Evolutionary conservation across 2,329 filamentous ascomycete genomes (phyloP).

Genomic region (Apiospora arundinis): DNA sequence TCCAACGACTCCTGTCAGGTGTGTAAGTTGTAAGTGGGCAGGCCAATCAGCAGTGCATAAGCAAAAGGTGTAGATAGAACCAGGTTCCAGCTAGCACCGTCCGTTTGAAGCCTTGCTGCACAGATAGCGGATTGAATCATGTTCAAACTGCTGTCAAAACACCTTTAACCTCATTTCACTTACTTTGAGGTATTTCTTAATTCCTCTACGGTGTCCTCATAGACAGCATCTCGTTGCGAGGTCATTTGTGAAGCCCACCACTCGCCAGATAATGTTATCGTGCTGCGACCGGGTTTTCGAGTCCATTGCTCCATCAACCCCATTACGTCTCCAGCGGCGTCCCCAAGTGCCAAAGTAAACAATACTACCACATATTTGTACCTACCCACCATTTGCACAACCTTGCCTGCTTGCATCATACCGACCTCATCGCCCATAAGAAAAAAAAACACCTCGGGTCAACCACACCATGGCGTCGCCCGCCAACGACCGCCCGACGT

Average conservation of each 20-base stretch:
- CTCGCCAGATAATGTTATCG: neutral
- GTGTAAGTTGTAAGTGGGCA: neutral
- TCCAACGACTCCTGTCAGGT: neutral
- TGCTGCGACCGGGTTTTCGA: neutral
- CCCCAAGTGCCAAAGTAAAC: conserved; percentile 10
- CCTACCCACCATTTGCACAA: conserved; percentile 10
- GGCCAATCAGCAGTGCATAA: neutral
- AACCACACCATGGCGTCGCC: conserved; percentile 15
- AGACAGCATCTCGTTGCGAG: neutral
- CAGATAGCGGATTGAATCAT: conserved; percentile 3
- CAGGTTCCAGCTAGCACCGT: neutral
- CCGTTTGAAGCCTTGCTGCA: neutral
- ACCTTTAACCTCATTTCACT: neutral
- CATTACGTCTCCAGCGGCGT: neutral
- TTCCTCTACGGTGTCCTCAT: neutral
- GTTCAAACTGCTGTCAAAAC: neutral
- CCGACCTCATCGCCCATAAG: conserved; percentile 1
- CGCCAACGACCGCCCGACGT: conserved; percentile 10
- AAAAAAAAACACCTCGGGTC: neutral
- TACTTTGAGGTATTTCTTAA: conserved; percentile 5
- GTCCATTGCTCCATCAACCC: conserved; percentile 5
- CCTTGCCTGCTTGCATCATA: neutral
- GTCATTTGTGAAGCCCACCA: neutral
- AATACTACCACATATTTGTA: neutral
- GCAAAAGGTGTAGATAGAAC: neutral